A percentile compares a stretch with the other conserved stretches of the same genome.
These are phyloP conservation scores for Marasmius sp. DNA, from an alignment of 1,284 basidiomycete genomes.

Conservation along the genomic window DNA sequence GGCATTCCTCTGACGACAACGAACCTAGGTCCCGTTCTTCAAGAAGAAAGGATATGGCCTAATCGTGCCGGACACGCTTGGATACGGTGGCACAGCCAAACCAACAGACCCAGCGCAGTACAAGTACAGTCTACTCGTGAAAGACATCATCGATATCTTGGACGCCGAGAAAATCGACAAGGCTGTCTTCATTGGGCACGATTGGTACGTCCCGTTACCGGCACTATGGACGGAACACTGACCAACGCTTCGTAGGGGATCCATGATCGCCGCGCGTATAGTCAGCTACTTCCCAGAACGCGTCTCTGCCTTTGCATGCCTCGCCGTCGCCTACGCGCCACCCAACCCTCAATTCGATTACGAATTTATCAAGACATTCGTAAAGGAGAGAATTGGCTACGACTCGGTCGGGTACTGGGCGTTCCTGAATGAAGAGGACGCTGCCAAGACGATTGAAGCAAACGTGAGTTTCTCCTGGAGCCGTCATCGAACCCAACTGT, in stretches of 20 bases:
- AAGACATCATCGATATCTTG: slow-evolving; percentile 47
- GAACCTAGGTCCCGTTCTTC: slow-evolving; percentile 26
- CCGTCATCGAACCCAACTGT: no score
- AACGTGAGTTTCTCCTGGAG: slow-evolving; percentile 21
- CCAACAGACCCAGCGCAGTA: slow-evolving; percentile 32
- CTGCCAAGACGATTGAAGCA: slow-evolving; percentile 27
- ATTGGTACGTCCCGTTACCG: slow-evolving; percentile 36
- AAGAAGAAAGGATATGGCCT: slow-evolving; percentile 36
- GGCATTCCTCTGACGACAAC: not conserved
- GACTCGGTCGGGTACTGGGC: slow-evolving; percentile 34
- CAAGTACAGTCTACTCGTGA: slow-evolving; percentile 30
- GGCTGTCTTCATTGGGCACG: slow-evolving; percentile 45
- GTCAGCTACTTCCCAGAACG: slow-evolving; percentile 36
- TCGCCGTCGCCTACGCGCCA: slow-evolving; percentile 37
- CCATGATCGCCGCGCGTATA: slow-evolving; percentile 32
- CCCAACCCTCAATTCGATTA: slow-evolving; percentile 24
- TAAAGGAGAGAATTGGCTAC: slow-evolving; percentile 25
- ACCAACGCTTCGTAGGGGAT: slow-evolving; percentile 34
- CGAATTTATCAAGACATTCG: slow-evolving; percentile 16
- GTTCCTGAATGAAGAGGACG: slow-evolving; percentile 32
- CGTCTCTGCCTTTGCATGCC: slow-evolving; percentile 41
- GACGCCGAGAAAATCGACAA: slow-evolving; percentile 37
- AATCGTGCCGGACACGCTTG: slow-evolving; percentile 42
- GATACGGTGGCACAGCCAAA: slow-evolving; percentile 42
- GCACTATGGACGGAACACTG: no score